Conservation (phyloP, 345 rosid species). For the Litchi chinensis region DNA sequence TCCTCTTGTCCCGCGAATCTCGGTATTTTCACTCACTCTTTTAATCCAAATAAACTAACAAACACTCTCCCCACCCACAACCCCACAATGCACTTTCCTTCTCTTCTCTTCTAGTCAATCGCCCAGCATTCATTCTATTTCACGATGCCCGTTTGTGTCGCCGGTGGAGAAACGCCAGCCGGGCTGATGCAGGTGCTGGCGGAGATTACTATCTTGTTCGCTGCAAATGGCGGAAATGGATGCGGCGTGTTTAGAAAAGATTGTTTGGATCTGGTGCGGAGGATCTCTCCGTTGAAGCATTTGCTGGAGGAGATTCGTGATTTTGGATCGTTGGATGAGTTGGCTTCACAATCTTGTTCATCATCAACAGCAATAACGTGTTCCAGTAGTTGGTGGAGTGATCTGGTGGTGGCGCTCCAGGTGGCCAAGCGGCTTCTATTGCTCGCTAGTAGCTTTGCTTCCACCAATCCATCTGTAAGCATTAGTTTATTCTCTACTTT, state of each 20-base stretch:
- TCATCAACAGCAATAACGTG: slow-evolving; percentile 24
- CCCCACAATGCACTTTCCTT: not conserved
- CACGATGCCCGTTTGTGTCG: slow-evolving; percentile 25
- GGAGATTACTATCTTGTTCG: slow-evolving; percentile 23
- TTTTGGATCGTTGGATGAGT: slow-evolving; percentile 22
- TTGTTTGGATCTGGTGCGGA: slow-evolving; percentile 77
- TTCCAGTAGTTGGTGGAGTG: slow-evolving; percentile 59
- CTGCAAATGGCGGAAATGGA: slow-evolving; percentile 18
- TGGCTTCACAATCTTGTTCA: slow-evolving; percentile 27
- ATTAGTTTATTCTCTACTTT: not conserved
- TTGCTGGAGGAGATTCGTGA: slow-evolving; percentile 82
- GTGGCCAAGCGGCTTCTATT: slow-evolving; percentile 62
- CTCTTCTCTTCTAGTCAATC: not conserved
- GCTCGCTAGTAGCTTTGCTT: slow-evolving; percentile 40
- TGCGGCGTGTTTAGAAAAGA: slow-evolving; percentile 57
- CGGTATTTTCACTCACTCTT: slow-evolving; percentile 18
- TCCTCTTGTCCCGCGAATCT: slow-evolving; percentile 47
- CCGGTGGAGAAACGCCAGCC: slow-evolving; percentile 25
- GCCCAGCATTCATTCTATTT: too few relatives aligned
- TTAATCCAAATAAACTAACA: not conserved
- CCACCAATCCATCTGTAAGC: slow-evolving; percentile 62
- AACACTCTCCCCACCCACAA: not conserved
- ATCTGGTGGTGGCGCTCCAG: slow-evolving; percentile 57
- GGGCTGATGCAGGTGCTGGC: slow-evolving; percentile 30
- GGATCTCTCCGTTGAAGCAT: slow-evolving; percentile 67